Evolutionary conservation across 495 filamentous ascomycete species (phyloP), one percentile per base, ranked within the genome.

Genomic region (Aeminium ludgeri): DNA sequence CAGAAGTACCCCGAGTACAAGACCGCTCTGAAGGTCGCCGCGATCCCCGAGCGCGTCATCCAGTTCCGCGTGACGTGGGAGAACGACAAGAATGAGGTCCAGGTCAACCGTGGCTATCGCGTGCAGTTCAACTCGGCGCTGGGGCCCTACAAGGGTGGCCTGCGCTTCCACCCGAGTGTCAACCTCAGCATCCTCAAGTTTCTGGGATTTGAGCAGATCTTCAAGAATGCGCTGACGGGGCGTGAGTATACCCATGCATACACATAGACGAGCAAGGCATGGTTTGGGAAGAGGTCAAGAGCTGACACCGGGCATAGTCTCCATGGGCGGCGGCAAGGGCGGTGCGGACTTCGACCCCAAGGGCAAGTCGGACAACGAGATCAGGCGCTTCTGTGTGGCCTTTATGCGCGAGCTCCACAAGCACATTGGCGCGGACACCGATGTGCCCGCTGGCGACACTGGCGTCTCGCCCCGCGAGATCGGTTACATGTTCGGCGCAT

Each of bases 291-390:
- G 18, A 18, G 34, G 6, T 6, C 4, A 36, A 6, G 10, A 12
- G 34, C 42, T 51, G 34, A 49, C 48, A 19, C 23, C 1, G 28
- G 30, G 1, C 33, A 8, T 29, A 86, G 82, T 96, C 58, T 89
- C 74, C 70, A 96, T 97, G 75, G 89, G 89, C 48, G 89, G 89
- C 68, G 89, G 82, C 54, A 97, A 97, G 71, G 89, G 89, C 66
- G 89, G 89, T 52, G 80, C 89, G 60, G 89, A 97, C 70, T 97
- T 97, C 63, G 86, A 97, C 68, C 89, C 89, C 59, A 97, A 97
- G 74, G 86, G 86, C 69, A 97, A 95, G 73, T 78, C 76, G 41
- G 87, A 97, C 62, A 80, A 74, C 58, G 89, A 97, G 71, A 96
- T 97, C 68, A 83, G 89, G 49, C 83, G 82, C 50, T 97, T 97